Evolutionary conservation across 257 asterid genomes (phyloP).

Genomic region (Salvia rosmarinus): DNA sequence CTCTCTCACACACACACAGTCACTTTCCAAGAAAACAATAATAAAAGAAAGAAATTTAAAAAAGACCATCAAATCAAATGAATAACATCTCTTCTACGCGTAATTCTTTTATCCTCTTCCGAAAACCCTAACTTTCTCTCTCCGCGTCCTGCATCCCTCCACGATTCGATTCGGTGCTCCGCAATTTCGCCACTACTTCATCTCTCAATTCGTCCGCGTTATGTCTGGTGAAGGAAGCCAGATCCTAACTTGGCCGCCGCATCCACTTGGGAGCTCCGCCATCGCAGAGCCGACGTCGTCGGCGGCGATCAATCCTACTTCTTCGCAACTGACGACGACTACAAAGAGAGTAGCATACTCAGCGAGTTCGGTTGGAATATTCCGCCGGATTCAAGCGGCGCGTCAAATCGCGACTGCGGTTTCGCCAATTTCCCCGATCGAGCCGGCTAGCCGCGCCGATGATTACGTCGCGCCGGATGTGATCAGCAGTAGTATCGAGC

Average conservation of each 20-base stretch:
- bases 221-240: constrained; percentile 45
- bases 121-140: constrained; percentile 58
- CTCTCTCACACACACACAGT: constrained; percentile 31
- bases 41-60: not conserved
- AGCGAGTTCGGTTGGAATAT: constrained; percentile 78
- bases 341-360: constrained; percentile 46
- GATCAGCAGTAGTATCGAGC: constrained; percentile 24
- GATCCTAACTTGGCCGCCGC: constrained; percentile 46
- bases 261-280: constrained; percentile 51
- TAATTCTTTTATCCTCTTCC: constrained; percentile 35
- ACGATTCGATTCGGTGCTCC: not conserved
- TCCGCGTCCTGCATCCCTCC: constrained; percentile 30
- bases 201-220: not conserved
- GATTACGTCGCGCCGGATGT: constrained; percentile 15
- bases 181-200: not conserved
- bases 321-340: constrained; percentile 37
- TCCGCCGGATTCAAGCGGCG: constrained; percentile 40
- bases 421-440: constrained; percentile 44
- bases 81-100: constrained; percentile 38
- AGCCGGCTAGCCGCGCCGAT: constrained; percentile 28
- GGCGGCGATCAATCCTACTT: constrained; percentile 43
- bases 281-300: constrained; percentile 34
- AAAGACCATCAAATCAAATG: constrained; percentile 22
- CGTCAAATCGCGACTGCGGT: constrained; percentile 5
- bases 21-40: constrained; percentile 26